Evolutionary conservation across 768 basidiomycete species (phyloP), one percentile per base, ranked within the genome.

Genomic region (Mycena indigotica): DNA sequence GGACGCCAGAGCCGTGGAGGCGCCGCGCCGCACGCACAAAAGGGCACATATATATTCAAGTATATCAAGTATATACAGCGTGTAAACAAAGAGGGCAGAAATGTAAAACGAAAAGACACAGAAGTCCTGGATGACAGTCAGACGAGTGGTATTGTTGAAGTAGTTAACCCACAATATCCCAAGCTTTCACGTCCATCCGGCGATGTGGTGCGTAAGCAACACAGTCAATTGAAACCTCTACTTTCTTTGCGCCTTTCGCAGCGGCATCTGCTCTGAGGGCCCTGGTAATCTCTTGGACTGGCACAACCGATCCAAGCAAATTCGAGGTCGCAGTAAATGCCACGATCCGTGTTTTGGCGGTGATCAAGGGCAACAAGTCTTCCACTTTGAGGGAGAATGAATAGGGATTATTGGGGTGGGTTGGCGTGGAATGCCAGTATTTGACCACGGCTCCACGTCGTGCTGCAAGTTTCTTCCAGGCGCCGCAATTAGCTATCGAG

Each of bases 131-230:
- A 21, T 1, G 16, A 21, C n/a, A 26, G n/a, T 6, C 39, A 28
- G 35, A 19, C 8, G 44, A 41, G 45, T 23, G 52, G 3, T 15
- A 55, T 17, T 39, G 3, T n/a, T 17, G 38, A 56, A 29, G n/a
- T n/a, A 52, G 1, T 28, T 4, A 17, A 48, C 60, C n/a, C 32
- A 61, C 60, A 30, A 90, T 77, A 52, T 90, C 89, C 91, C 89
- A 92, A 48, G 80, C 84, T 56, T 78, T 81, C 16, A 90, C 89
- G 62, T 92, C 85, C 28, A 92, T 83, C 54, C 73, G 70, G 15
- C 88, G 76, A 66, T 92, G 89, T 0, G 89, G 89, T 3, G 88
- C 87, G 62, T 87, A 91, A 2, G 89, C 89, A 2, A 92, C 91
- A 59, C 89, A 90, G 64, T 92, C 91, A 2, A 91, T 77, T 1